Base-by-base conservation (phyloP, 495 filamentous ascomycete genomes). In the Xylaria flabelliformis region DNA sequence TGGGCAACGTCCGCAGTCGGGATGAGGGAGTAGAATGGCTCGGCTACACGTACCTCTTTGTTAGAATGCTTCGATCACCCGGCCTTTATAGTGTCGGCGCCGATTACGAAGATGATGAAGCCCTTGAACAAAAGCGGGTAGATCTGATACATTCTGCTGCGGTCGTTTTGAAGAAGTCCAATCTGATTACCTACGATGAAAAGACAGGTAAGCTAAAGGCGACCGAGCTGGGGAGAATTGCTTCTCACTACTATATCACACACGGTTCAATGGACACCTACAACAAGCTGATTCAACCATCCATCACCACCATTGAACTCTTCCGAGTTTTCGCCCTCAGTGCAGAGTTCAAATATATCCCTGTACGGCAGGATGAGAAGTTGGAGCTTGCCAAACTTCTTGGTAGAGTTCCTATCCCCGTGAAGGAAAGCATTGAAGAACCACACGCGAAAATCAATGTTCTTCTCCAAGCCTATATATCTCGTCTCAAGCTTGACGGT, bases 401-500 rank as follows among this genome's bases (percentile, higher is more conserved):
- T 19, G 90, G 91, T 6, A 89, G 93, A 72, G 95, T 99, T 8
- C 96, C 96, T 2, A 91, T 99, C 59, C 96, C 96, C 19, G 94
- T 99, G 71, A 99, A 99, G 82, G 96, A 99, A 80, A 92, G 92
- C 71, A 94, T 98, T 72, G 97, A 98, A 73, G 96, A 99, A 77
- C 93, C 97, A 29, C 95, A 97, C 48, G 93, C 94, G 39, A 99
- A 99, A 84, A 97, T 99, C 85, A 99, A 99, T 78, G 97, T 98
- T n/a, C 87, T 99, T 29, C 86, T 99, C 7, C 96, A 99, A 76
- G 96, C 97, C 15, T 98, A 96, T 78, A 98, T 99, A 68, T 98
- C 95, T 34, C 89, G 97, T 53, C 90, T 99, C 44, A 94, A 94
- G 79, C 90, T 99, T 4, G 95, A 98, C 51, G 96, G 96, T 1